Conservation (phyloP, 176 grass and related monocot species). For the Aegilops tauschii region DNA sequence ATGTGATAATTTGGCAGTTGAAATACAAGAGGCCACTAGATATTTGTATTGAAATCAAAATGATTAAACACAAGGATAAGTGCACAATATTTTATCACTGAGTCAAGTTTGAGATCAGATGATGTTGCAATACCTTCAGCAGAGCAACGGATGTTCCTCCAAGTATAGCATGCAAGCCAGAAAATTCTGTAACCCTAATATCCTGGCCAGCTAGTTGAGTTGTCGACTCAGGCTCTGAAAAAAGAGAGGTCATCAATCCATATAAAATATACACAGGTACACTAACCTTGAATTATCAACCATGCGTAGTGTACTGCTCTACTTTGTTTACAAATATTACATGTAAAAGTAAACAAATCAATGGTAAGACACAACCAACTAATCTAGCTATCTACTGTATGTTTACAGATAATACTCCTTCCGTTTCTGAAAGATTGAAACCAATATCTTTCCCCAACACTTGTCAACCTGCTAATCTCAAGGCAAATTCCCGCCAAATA, state of each 20-base stretch:
- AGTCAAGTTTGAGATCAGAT: not conserved
- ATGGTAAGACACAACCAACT: not conserved
- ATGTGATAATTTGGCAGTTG: not conserved
- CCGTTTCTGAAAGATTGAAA: not conserved
- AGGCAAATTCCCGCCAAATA: not conserved
- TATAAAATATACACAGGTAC: conserved; percentile 25
- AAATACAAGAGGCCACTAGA: not conserved
- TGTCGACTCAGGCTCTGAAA: conserved; percentile 17
- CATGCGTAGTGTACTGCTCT: not conserved
- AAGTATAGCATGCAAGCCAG: conserved; percentile 34
- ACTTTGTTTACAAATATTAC: not conserved
- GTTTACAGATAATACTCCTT: not conserved
- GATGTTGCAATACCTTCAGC: conserved; percentile 36
- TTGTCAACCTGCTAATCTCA: not conserved
- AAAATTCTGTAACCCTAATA: conserved; percentile 30
- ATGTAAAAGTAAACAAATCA: not conserved
- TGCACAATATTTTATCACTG: not conserved
- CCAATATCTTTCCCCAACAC: not conserved
- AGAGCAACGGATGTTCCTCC: conserved; percentile 30
- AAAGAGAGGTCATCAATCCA: conserved; percentile 15
- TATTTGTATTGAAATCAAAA: conserved; percentile 7
- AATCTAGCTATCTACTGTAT: not conserved
- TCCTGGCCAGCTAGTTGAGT: conserved; percentile 41
- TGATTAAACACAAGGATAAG: not conserved
- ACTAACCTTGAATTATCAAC: conserved; percentile 9